phyloP scores from a whole-genome alignment of 257 asterid species.

The Fraxinus excelsior region DNA sequence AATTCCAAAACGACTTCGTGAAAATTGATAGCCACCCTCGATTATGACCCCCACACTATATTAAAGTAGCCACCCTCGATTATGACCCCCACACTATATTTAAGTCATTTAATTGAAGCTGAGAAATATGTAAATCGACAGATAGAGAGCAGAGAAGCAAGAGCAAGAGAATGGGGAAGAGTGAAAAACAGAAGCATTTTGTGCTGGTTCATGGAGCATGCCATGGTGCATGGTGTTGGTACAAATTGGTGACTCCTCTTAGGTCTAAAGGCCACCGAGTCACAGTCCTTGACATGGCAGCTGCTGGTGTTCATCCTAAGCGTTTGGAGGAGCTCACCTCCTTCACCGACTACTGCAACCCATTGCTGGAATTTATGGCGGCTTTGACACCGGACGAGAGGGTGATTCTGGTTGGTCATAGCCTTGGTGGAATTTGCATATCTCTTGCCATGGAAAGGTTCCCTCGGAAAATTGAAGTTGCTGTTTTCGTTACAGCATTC shows the following conservation, averaged over 20 bases:
- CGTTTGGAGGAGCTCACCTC: conserved; percentile 30
- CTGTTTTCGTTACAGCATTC: conserved; percentile 39
- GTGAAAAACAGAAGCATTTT: conserved; percentile 22
- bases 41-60: no score
- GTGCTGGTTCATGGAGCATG: no score
- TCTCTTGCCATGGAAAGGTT: conserved; percentile 45
- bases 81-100: no score
- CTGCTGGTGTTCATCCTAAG: conserved; percentile 37
- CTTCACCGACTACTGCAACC: conserved; percentile 34
- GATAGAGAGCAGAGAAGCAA: no score
- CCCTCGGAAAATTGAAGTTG: conserved; percentile 33
- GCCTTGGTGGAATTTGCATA: conserved; percentile 40
- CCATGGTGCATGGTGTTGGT: conserved; percentile 64
- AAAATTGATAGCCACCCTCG: no score
- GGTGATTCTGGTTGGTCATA: conserved; percentile 44
- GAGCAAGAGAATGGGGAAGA: no score
- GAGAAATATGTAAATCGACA: no score
- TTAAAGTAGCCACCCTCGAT: no score
- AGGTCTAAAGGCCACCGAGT: conserved; percentile 40
- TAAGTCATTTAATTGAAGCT: no score
- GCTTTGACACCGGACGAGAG: conserved; percentile 33
- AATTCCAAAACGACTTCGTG: no score
- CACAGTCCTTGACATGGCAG: conserved; percentile 53
- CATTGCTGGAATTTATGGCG: conserved; percentile 39
- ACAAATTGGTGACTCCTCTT: conserved; percentile 39